Base-by-base conservation (phyloP, 2,329 filamentous ascomycete species). In the Colletotrichum camelliae region DNA sequence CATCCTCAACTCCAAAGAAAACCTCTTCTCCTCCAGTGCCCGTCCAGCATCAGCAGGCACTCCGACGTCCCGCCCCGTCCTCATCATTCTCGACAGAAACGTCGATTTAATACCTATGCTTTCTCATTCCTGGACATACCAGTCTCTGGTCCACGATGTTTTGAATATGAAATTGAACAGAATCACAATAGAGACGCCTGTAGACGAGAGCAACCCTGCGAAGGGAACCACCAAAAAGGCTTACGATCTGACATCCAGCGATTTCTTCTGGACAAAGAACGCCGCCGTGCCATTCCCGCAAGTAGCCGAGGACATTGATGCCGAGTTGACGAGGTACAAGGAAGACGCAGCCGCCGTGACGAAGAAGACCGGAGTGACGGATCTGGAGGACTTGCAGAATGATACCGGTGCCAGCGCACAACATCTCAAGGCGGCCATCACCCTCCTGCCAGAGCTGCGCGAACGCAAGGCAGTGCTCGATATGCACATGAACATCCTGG, bases 261-360 rank as follows among this genome's bases (percentile, higher is more conserved):
- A 99, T 84, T 98, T 97, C 84, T 99, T 99, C 87, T 99, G 97
- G 97, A 91, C 93, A 77, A 95, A 95, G 83, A 98, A 99, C 83
- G 95, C 97, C 1, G 92, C 94, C 9, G 89, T 95, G 24, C 96
- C 97, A 2, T 98, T 99, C 81, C 97, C 96, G 2, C 95, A 98
- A 80, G 97, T 98, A 4, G 97, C 97, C 1, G 97, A 98, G 84
- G 95, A 98, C 79, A 98, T 98, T 76, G 96, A 98, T 82, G 93
- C 94, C 12, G 96, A 99, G 83, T 90, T 98, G 82, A 96, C 95
- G 70, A 94, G 95, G 78, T 99, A 98, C 86, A 98, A 98, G 85
- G 95, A 98, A 78, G 97, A 99, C 81, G 96, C 96, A 3, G 95
- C 94, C 70, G 96, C 98, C 24, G 94, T 99, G 74, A 99, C 96